A percentile compares a stretch with the other conserved stretches of the same genome.
Evolutionary conservation across 2,329 filamentous ascomycete species (phyloP).

Genomic region (Aaosphaeria arxii): DNA sequence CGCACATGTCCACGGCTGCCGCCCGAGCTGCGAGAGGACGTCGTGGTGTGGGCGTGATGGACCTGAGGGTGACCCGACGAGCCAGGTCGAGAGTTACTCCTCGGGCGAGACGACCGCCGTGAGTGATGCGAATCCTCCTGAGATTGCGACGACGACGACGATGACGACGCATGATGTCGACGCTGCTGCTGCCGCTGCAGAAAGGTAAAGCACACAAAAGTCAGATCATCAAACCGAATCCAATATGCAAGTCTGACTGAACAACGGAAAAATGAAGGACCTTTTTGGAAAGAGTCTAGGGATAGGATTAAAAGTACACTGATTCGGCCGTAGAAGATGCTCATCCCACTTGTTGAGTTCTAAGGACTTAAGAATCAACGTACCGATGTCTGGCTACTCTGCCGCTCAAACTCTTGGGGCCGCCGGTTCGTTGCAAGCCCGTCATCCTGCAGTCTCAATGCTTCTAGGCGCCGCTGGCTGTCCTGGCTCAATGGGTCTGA

Average conservation of each 20-base stretch:
- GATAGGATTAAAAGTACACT: slow-evolving; percentile 42
- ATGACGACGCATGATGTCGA: too few species aligned
- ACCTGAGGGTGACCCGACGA: slow-evolving; percentile 22
- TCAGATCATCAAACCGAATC: slow-evolving; percentile 39
- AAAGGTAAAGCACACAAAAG: slow-evolving; percentile 34
- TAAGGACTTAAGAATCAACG: slow-evolving; percentile 43
- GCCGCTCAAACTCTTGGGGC: slow-evolving; percentile 40
- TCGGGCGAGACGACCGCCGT: slow-evolving; percentile 28
- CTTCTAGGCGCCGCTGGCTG: slow-evolving; percentile 83
- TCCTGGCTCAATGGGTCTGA: slow-evolving; percentile 77
- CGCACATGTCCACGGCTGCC: slow-evolving; percentile 19
- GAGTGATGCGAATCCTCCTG: slow-evolving; percentile 29
- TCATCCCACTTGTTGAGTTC: slow-evolving; percentile 31
- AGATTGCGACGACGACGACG: slow-evolving; percentile 12
- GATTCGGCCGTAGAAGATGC: slow-evolving; percentile 38
- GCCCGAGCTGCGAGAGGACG: slow-evolving; percentile 14
- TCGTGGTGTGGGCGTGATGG: slow-evolving; percentile 1
- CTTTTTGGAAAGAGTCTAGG: slow-evolving; percentile 31
- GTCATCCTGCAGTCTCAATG: slow-evolving; percentile 84
- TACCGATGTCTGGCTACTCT: slow-evolving; percentile 41
- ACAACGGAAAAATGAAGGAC: slow-evolving; percentile 22
- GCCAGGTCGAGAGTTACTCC: slow-evolving; percentile 39
- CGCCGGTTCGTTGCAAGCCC: slow-evolving; percentile 36
- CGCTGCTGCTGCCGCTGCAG: slow-evolving; percentile 36
- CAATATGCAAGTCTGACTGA: slow-evolving; percentile 27